Conservation (phyloP, 495 filamentous ascomycete species). For the Baudoinia panamericana region DNA sequence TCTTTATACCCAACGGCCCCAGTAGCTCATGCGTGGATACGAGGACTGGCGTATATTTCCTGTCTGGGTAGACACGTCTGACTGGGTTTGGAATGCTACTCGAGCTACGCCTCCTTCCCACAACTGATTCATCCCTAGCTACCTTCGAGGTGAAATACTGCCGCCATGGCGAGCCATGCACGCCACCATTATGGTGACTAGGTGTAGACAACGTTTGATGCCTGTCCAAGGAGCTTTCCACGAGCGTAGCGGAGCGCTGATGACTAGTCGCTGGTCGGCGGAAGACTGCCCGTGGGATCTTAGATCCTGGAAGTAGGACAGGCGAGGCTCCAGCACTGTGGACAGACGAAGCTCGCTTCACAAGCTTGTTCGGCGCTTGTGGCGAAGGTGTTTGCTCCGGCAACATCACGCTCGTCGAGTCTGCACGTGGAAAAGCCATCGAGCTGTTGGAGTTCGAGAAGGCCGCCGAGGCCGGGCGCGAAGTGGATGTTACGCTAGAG, state of each 20-base stretch:
- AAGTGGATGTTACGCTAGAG: conserved; percentile 52
- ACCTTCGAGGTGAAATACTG: conserved; percentile 29
- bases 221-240: conserved; percentile 36
- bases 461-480: conserved; percentile 54
- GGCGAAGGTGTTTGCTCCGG: conserved; percentile 35
- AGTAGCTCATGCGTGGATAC: conserved; percentile 15
- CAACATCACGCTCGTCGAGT: conserved; percentile 55
- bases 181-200: too few relatives aligned
- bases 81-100: conserved; percentile 21
- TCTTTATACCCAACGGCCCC: conserved; percentile 18
- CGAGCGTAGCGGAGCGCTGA: conserved; percentile 62
- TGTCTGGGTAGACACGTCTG: conserved; percentile 28
- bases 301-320: conserved; percentile 36
- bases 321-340: conserved; percentile 32
- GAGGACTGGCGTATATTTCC: conserved; percentile 18
- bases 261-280: conserved; percentile 77
- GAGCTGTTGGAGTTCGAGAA: conserved; percentile 61
- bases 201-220: too few relatives aligned
- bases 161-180: conserved; percentile 19
- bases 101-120: conserved; percentile 21
- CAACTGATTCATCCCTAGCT: conserved; percentile 14
- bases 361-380: conserved; percentile 63
- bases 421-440: conserved; percentile 32
- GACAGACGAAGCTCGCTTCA: conserved; percentile 66
- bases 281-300: conserved; percentile 39